A percentile compares a stretch with the other conserved stretches of the same genome.
Conservation (phyloP, 164 flowering plant genomes). For the Aristolochia californica region DNA sequence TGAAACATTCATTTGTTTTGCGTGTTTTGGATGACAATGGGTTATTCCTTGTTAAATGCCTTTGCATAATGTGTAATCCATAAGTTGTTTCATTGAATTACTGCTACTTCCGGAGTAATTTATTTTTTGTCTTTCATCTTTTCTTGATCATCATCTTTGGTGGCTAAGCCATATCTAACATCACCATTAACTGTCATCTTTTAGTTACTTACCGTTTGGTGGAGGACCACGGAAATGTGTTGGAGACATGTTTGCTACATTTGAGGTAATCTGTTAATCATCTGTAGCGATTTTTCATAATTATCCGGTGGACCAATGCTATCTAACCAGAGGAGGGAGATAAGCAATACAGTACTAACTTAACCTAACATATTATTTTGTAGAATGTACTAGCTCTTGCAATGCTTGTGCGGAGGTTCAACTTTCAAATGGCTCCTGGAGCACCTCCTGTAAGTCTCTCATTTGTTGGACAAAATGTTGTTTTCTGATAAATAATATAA, state of each 20-base stretch:
- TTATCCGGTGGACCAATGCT: neutral
- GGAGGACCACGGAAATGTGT: constrained; percentile 96
- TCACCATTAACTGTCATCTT: constrained; percentile 1
- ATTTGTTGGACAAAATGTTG: neutral
- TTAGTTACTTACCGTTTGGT: constrained; percentile 92
- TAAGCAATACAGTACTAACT: neutral
- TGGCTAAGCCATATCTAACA: neutral
- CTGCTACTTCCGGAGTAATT: neutral
- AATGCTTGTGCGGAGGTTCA: constrained; percentile 75
- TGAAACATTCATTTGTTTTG: no score
- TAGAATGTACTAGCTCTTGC: constrained; percentile 80
- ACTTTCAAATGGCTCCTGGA: constrained; percentile 79
- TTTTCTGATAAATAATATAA: constrained; percentile 1
- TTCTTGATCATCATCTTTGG: neutral
- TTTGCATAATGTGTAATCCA: no score
- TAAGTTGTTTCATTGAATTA: no score
- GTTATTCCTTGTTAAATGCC: no score
- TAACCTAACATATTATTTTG: constrained; percentile 4
- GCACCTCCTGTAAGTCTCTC: constrained; percentile 70
- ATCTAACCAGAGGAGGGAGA: neutral
- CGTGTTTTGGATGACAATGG: no score
- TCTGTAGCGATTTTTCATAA: neutral
- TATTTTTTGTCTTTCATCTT: neutral
- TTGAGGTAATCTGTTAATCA: constrained; percentile 49
- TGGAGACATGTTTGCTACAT: constrained; percentile 93